Evolutionary conservation across 805 yeast species (phyloP).

Genomic region (Candida hungchunana): DNA sequence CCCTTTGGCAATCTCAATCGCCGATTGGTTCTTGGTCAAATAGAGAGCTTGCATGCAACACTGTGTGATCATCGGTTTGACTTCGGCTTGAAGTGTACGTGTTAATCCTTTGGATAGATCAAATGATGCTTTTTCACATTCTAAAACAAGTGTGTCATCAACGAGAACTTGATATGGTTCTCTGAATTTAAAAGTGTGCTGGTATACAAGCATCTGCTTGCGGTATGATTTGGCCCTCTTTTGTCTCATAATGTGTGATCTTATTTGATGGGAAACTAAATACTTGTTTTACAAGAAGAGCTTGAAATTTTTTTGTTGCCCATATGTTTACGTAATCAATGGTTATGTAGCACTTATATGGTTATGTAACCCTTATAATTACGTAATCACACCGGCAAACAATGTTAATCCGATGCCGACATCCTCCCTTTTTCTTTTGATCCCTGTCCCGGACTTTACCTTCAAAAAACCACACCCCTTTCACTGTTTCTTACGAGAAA

Average conservation of each 20-base stretch:
- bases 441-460: no score
- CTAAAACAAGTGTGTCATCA: conserved; percentile 73
- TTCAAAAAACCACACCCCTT: no score
- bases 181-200: conserved; percentile 85
- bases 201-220: conserved; percentile 84
- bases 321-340: no score
- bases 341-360: no score
- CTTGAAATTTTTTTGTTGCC: no score
- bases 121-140: conserved; percentile 61
- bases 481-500: no score
- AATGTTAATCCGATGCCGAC: no score
- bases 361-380: no score
- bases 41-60: conserved; percentile 90
- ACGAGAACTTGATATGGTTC: conserved; percentile 89
- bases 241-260: conserved; percentile 66
- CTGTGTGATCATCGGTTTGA: conserved; percentile 90
- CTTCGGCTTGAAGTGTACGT: conserved; percentile 79
- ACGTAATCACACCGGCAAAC: no score
- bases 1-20: conserved; percentile 74
- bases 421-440: no score
- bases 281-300: no score
- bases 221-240: conserved; percentile 92
- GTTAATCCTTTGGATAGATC: conserved; percentile 78
- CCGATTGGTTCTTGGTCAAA: conserved; percentile 62
- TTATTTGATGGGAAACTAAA: no score